A percentile compares a stretch with the other conserved stretches of the same genome.
phyloP scores from a whole-genome alignment of 2,329 filamentous ascomycete species.

The Niveomyces coronatus region DNA sequence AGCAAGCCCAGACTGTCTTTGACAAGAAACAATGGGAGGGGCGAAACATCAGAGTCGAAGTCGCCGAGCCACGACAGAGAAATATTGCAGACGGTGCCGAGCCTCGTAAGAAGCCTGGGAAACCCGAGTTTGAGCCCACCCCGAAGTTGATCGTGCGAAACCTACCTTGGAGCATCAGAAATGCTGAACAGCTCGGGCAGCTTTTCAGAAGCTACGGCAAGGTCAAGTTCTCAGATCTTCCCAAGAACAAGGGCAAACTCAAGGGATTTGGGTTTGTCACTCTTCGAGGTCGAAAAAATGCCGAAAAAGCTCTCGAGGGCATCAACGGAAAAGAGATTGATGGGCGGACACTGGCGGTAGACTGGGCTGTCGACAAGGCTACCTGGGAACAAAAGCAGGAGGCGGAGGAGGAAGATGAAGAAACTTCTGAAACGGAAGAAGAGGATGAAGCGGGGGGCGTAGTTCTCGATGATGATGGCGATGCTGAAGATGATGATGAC shows the following conservation, averaged over 20 bases:
- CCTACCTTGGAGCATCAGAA: conserved; percentile 91
- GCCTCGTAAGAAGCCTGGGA: conserved; percentile 39
- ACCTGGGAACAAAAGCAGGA: conserved; percentile 62
- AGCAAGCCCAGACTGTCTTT: conserved; percentile 69
- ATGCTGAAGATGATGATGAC: conserved; percentile 21
- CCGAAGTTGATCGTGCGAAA: conserved; percentile 85
- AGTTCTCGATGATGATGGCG: no score
- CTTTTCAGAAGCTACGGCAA: conserved; percentile 86
- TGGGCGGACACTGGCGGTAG: conserved; percentile 79
- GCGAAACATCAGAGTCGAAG: conserved; percentile 72
- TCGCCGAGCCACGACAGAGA: conserved; percentile 77
- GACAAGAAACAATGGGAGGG: conserved; percentile 70
- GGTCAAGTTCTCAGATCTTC: conserved; percentile 77
- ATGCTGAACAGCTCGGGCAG: conserved; percentile 64
- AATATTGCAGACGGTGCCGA: conserved; percentile 36
- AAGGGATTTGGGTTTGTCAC: conserved; percentile 91
- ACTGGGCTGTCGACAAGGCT: conserved; percentile 91
- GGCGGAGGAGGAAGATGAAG: conserved; percentile 17
- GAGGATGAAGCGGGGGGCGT: no score
- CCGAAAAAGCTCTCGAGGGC: conserved; percentile 73
- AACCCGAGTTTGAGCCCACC: conserved; percentile 49
- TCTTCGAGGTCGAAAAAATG: conserved; percentile 78
- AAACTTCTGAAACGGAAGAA: conserved; percentile 16
- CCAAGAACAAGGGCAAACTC: conserved; percentile 64
- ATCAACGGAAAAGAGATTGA: conserved; percentile 88